phyloP scores from a whole-genome alignment of 2,329 filamentous ascomycete species.

The Cordyceps javanica region DNA sequence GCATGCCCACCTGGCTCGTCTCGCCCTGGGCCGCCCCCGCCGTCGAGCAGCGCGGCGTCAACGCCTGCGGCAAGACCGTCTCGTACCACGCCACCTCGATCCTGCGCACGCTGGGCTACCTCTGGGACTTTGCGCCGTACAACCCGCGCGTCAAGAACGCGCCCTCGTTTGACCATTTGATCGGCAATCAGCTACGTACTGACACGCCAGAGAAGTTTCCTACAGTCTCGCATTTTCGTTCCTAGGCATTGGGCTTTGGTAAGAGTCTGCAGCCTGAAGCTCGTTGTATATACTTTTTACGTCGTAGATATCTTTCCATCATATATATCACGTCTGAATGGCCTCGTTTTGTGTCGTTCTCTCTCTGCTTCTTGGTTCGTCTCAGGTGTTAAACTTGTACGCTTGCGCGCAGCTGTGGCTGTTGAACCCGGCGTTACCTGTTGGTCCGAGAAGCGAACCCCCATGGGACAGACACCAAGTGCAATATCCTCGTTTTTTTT shows the following conservation, averaged over 20 bases:
- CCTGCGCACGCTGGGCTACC: constrained; percentile 33
- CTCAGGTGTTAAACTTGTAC: too few species aligned
- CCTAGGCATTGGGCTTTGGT: neutral
- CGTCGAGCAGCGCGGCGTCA: constrained; percentile 31
- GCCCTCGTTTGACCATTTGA: constrained; percentile 27
- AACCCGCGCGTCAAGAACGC: constrained; percentile 32
- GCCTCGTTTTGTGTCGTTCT: too few species aligned
- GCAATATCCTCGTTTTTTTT: too few species aligned
- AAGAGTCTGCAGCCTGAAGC: neutral
- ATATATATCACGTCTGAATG: too few species aligned
- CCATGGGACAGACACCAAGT: too few species aligned
- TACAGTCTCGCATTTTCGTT: constrained; percentile 4
- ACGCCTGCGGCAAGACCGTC: constrained; percentile 28
- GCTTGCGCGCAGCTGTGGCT: too few species aligned
- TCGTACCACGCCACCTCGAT: constrained; percentile 38
- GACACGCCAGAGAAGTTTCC: constrained; percentile 9
- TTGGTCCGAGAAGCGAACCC: too few species aligned
- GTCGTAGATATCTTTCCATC: neutral
- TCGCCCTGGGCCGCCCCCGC: constrained; percentile 33
- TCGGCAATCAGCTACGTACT: neutral
- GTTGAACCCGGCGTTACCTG: too few species aligned
- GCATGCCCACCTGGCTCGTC: constrained; percentile 32
- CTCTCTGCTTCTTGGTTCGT: too few species aligned
- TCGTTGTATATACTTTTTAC: neutral
- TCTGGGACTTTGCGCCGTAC: constrained; percentile 34